Percentiles rank a stretch among this genome's conserved stretches.
Evolutionary conservation across 2,329 filamentous ascomycete genomes (phyloP).

Genomic region (Moelleriella libera): DNA sequence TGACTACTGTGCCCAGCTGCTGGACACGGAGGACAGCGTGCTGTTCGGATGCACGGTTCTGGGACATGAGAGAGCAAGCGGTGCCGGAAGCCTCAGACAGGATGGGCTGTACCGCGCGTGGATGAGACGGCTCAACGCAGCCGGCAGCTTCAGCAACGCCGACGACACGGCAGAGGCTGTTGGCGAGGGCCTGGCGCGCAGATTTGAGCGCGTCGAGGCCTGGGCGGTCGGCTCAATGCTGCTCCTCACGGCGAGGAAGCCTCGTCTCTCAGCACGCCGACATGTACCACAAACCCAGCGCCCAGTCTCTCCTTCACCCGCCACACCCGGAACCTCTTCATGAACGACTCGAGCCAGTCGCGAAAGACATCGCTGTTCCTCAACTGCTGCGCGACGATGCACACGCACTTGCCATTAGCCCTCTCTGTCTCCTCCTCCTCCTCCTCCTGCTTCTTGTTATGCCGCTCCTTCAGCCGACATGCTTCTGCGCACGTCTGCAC

Average conservation of each 20-base stretch:
- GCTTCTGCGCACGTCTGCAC: conserved; percentile 69
- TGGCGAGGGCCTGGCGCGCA: conserved; percentile 13
- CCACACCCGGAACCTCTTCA: conserved; percentile 58
- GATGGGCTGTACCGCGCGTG: conserved; percentile 7
- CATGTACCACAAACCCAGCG: conserved; percentile 61
- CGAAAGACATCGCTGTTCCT: conserved; percentile 77
- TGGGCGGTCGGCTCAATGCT: conserved; percentile 22
- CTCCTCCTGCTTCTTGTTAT: conserved; percentile 2
- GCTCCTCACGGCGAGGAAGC: conserved; percentile 18
- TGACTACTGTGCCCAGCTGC: conserved; percentile 4
- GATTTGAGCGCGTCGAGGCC: conserved; percentile 22
- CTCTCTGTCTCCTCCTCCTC: not conserved
- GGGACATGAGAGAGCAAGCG: not conserved
- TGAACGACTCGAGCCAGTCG: conserved; percentile 60
- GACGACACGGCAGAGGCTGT: conserved; percentile 19
- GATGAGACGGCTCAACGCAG: conserved; percentile 18
- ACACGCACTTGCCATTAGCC: conserved; percentile 36
- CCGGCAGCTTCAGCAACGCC: conserved; percentile 23
- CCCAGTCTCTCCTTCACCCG: conserved; percentile 52
- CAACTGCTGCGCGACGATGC: conserved; percentile 79
- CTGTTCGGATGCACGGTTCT: conserved; percentile 14
- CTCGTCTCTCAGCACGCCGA: conserved; percentile 45
- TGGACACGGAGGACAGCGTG: conserved; percentile 7
- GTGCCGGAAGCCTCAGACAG: conserved; percentile 1
- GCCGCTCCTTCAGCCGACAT: conserved; percentile 41